Evolutionary conservation across 805 yeast genomes (phyloP).

Genomic region (Ogataea parapolymorpha): DNA sequence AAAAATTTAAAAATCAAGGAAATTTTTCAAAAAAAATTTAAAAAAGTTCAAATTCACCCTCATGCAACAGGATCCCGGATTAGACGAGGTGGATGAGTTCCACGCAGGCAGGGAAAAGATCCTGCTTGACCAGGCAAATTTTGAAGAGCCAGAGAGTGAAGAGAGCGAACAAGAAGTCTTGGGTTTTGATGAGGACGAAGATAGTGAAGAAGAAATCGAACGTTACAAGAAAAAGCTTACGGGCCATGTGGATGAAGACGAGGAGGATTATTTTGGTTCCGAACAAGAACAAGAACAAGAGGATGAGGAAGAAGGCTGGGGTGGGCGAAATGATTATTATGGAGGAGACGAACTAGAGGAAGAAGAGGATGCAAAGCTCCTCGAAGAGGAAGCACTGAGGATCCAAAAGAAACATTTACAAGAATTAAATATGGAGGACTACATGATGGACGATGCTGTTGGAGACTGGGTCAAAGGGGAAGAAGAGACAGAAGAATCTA

Average conservation of each 20-base stretch:
- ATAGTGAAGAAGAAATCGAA: slow-evolving; percentile 40
- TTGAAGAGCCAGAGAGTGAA: slow-evolving; percentile 21
- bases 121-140: slow-evolving; percentile 54
- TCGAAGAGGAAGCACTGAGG: slow-evolving; percentile 84
- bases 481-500: slow-evolving; percentile 32
- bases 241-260: slow-evolving; percentile 48
- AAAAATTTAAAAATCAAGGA: slow-evolving; percentile 1
- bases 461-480: slow-evolving; percentile 72
- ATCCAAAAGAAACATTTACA: slow-evolving; percentile 78
- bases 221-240: slow-evolving; percentile 26
- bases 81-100: slow-evolving; percentile 69
- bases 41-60: not conserved
- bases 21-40: slow-evolving; percentile 9
- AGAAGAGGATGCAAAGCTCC: slow-evolving; percentile 70
- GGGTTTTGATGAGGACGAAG: slow-evolving; percentile 40
- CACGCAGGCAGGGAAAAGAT: slow-evolving; percentile 57
- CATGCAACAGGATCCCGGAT: slow-evolving; percentile 39
- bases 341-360: slow-evolving; percentile 69
- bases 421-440: slow-evolving; percentile 73
- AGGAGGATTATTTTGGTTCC: slow-evolving; percentile 42
- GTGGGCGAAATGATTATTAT: slow-evolving; percentile 49
- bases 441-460: slow-evolving; percentile 70
- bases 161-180: slow-evolving; percentile 34
- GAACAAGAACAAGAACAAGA: slow-evolving; percentile 32
- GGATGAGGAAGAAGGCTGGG: slow-evolving; percentile 36